Base-by-base conservation (phyloP, 371 early-diverging fungal genomes). In the Syncephalis fuscata region DNA sequence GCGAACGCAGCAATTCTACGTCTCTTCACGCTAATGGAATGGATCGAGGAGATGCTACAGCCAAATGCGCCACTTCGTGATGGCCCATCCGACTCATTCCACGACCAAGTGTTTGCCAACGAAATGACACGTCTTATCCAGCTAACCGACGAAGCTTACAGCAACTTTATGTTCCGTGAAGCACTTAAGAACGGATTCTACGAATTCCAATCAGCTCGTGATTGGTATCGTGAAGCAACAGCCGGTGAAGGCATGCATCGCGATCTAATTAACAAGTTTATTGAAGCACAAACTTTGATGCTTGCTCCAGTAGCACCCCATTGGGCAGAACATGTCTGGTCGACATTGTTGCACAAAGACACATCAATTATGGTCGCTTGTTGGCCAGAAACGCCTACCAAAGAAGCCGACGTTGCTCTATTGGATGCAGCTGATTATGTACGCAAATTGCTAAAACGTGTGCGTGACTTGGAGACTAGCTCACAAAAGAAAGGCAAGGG, bases 1-100 rank as follows among this genome's bases (percentile, higher is more conserved):
- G 99, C 99, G 50, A 93, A 99, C 62, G 83, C 92, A 40, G 91
- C 90, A 46, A 91, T 98, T 50, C 76, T 99, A 53, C 85, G 92
- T 62, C 68, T 99, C 38, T 85, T 70, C 67, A 95, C 85, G 20
- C 76, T 96, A 50, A 65, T 82, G 48, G 97, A 98, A 63, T 93
- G 88, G 87, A 73, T 78, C 48, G 80, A 87, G 56, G 92, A 54
- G 54, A 55, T 63, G 22, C 71, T 64, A 50, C 49, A 59, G 38
- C 45, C 50, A 46, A 61, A 59, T 42, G 47, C 54, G 39, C 60
- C 48, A 43, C 63, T 71, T 48, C 63, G 73, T 39, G 56, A 49
- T 17, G 63, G 73, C 20, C 56, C 68, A 47, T 58, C 63, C 48
- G 67, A 65, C 55, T 66, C 70, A 32, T 88, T 85, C 65, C 75